Conservation (phyloP, 352 stramenopile species). For the Plasmopara viticola region DNA sequence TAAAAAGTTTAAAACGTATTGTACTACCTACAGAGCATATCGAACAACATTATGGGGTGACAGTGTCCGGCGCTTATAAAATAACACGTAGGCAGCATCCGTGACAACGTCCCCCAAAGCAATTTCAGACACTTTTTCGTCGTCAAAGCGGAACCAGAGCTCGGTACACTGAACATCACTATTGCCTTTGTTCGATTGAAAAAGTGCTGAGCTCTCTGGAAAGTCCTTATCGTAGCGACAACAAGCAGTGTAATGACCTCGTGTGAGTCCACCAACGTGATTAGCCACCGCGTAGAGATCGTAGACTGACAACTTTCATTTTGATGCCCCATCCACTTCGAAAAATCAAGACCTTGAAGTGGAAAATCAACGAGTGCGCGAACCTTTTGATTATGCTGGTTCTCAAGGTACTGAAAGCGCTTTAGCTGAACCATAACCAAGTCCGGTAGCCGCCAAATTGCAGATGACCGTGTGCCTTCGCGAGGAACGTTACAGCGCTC, state of each 20-base stretch:
- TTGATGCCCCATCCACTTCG: constrained; percentile 53
- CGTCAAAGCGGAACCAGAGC: constrained; percentile 79
- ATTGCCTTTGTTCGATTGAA: constrained; percentile 24
- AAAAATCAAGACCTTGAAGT: constrained; percentile 73
- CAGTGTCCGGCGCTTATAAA: constrained; percentile 82
- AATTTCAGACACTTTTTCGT: constrained; percentile 77
- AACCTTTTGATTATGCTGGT: constrained; percentile 79
- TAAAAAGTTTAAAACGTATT: no score
- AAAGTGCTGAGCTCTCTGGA: constrained; percentile 48
- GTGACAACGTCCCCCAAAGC: constrained; percentile 61
- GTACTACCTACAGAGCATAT: constrained; percentile 38
- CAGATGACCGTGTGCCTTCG: constrained; percentile 46
- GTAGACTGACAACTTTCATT: constrained; percentile 55
- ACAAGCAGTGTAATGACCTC: constrained; percentile 92
- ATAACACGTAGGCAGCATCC: constrained; percentile 88
- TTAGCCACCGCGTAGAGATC: constrained; percentile 98
- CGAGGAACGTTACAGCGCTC: constrained; percentile 60
- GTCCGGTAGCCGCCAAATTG: constrained; percentile 70
- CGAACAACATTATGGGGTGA: constrained; percentile 66
- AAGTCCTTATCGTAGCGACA: constrained; percentile 71
- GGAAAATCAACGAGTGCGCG: constrained; percentile 76
- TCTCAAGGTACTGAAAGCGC: constrained; percentile 84
- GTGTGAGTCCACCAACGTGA: constrained; percentile 92
- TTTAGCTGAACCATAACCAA: constrained; percentile 88
- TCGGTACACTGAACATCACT: constrained; percentile 45